Evolutionary conservation across 805 yeast species (phyloP).

Genomic region (Wickerhamiella bombiphila): DNA sequence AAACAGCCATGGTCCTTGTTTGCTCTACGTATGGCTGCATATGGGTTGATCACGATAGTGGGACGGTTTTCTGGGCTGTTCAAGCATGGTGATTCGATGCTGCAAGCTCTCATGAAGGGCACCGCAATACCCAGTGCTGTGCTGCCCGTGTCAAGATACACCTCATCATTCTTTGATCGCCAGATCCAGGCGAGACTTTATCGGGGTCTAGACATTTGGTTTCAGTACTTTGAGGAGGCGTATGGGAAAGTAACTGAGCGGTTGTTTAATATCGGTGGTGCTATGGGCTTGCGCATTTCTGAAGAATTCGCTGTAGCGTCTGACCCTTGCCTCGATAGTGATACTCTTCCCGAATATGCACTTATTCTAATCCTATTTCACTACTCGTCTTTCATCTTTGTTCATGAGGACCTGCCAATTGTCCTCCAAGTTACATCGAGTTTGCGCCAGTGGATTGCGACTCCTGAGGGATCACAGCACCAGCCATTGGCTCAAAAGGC

Average conservation of each 20-base stretch:
- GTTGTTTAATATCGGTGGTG: slow-evolving; percentile 14
- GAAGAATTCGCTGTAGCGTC: slow-evolving; percentile 13
- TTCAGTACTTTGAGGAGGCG: slow-evolving; percentile 17
- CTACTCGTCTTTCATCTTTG: slow-evolving; percentile 19
- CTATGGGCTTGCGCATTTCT: slow-evolving; percentile 12
- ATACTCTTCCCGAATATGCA: slow-evolving; percentile 18
- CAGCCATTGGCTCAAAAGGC: slow-evolving; percentile 1
- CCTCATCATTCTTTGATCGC: slow-evolving; percentile 13
- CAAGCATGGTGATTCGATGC: slow-evolving; percentile 12
- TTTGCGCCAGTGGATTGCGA: slow-evolving; percentile 16
- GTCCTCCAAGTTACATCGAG: slow-evolving; percentile 19
- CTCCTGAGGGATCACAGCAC: slow-evolving; percentile 1
- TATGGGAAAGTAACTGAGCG: slow-evolving; percentile 19
- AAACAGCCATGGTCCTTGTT: slow-evolving; percentile 15
- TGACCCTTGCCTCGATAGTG: slow-evolving; percentile 8
- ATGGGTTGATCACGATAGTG: slow-evolving; percentile 21
- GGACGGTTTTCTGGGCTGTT: slow-evolving; percentile 13
- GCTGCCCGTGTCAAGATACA: background rate
- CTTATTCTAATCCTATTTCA: slow-evolving; percentile 18
- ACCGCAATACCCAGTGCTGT: background rate
- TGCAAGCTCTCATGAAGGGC: slow-evolving; percentile 11
- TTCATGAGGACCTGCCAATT: slow-evolving; percentile 22
- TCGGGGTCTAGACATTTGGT: slow-evolving; percentile 23
- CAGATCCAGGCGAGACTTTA: slow-evolving; percentile 19
- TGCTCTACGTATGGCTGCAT: slow-evolving; percentile 16